Evolutionary conservation across 2,329 filamentous ascomycete genomes (phyloP).

Genomic region (Cladosporium sp.): DNA sequence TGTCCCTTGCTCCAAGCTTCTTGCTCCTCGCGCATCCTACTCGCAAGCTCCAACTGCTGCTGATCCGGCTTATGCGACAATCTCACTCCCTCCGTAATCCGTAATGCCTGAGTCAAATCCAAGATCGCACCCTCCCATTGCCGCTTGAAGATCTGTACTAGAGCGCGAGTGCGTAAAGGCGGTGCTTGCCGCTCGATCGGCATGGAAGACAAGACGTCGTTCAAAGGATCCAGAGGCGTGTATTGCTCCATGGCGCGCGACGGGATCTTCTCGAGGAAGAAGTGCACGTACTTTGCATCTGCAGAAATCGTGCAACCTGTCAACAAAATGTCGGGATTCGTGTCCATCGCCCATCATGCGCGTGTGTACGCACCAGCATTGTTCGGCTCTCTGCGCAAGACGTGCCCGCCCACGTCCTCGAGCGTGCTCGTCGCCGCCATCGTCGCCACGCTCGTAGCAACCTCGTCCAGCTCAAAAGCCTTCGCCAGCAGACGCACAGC

Average conservation of each 20-base stretch:
- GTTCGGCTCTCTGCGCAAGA: conserved; percentile 67
- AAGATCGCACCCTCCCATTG: conserved; percentile 68
- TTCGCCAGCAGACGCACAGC: conserved; percentile 74
- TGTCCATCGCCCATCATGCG: neutral
- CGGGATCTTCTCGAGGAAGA: conserved; percentile 88
- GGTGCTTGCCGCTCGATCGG: conserved; percentile 66
- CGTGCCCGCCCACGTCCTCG: conserved; percentile 72
- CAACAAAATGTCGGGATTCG: neutral
- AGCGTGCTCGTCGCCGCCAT: conserved; percentile 79
- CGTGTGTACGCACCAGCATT: conserved; percentile 44
- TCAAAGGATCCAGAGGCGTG: conserved; percentile 66
- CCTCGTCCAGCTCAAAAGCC: conserved; percentile 80
- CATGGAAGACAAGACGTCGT: conserved; percentile 65
- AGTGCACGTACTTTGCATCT: conserved; percentile 85
- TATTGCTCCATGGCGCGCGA: conserved; percentile 70
- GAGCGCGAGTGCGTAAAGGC: conserved; percentile 69
- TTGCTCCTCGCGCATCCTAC: conserved; percentile 41
- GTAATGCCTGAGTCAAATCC: conserved; percentile 70
- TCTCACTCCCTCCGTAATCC: conserved; percentile 48
- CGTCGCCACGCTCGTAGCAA: conserved; percentile 76
- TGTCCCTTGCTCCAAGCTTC: conserved; percentile 40
- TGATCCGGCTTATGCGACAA: conserved; percentile 48
- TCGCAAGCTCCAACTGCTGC: conserved; percentile 56
- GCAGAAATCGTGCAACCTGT: conserved; percentile 1
- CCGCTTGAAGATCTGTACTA: conserved; percentile 73